Percentiles rank a stretch among this genome's conserved stretches.
phyloP scores from a whole-genome alignment of 345 rosid species.

The Leavenworthia alabamica region DNA sequence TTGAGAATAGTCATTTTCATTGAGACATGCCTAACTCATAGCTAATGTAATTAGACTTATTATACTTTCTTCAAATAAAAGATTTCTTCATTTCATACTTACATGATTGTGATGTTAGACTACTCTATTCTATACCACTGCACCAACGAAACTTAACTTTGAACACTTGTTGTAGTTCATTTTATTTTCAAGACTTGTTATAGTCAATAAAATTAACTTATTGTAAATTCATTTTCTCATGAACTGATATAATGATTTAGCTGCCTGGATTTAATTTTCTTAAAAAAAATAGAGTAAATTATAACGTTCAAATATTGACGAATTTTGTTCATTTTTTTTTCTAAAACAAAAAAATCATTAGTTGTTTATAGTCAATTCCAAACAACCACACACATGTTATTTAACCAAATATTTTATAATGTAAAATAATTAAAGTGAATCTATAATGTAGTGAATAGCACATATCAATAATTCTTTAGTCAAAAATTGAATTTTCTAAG shows the following conservation, averaged over 20 bases:
- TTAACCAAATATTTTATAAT: no score
- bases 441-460: not conserved
- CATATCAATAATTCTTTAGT: not conserved
- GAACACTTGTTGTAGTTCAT: no score
- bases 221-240: not conserved
- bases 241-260: not conserved
- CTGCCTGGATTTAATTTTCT: not conserved
- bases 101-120: conserved; percentile 19
- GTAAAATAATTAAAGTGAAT: not conserved
- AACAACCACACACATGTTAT: no score
- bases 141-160: not conserved
- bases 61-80: conserved; percentile 1
- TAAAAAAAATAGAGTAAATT: not conserved
- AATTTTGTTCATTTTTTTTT: not conserved
- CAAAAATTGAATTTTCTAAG: conserved; percentile 3
- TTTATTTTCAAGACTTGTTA: no score
- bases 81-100: not conserved
- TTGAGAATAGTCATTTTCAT: conserved; percentile 26
- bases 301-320: not conserved
- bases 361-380: no score
- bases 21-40: conserved; percentile 34
- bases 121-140: conserved; percentile 6
- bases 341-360: not conserved
- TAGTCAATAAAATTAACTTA: not conserved
- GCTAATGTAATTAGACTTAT: conserved; percentile 18